phyloP scores from a whole-genome alignment of 2,329 filamentous ascomycete species.

The Paraphoma chrysanthemicola region DNA sequence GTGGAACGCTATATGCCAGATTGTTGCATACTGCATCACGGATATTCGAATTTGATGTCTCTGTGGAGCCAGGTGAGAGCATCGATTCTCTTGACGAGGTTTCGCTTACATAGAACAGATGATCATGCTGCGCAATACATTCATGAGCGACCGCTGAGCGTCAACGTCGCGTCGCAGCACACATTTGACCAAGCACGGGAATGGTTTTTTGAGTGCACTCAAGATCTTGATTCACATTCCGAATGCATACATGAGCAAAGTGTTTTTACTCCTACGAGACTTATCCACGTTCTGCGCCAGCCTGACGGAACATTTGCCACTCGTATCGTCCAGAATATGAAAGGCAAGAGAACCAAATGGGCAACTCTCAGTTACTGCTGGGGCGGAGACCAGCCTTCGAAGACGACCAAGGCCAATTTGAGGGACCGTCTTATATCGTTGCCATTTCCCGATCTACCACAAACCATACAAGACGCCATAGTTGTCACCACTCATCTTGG shows the following conservation, averaged over 20 bases:
- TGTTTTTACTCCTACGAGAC: not conserved
- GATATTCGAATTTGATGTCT: not conserved
- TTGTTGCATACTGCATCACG: not conserved
- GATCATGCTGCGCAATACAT: not conserved
- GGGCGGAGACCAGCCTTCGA: constrained; percentile 1
- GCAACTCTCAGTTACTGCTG: constrained; percentile 10
- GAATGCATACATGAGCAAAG: not conserved
- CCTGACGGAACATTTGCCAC: not conserved
- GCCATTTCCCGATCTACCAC: constrained; percentile 1
- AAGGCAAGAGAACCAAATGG: not conserved
- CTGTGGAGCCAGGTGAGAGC: not conserved
- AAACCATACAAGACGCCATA: constrained; percentile 19
- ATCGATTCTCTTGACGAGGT: not conserved
- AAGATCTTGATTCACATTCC: not conserved
- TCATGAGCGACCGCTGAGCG: not conserved
- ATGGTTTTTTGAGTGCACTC: not conserved
- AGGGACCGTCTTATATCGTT: not conserved
- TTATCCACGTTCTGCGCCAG: not conserved
- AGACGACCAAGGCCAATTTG: not conserved
- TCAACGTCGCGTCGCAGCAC: not conserved
- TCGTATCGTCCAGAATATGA: not conserved
- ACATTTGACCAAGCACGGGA: not conserved
- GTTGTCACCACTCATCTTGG: constrained; percentile 4
- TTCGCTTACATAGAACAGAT: not conserved
- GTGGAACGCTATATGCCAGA: not conserved